Conservation (phyloP, 208 protist species). For the Leishmania mexicana region DNA sequence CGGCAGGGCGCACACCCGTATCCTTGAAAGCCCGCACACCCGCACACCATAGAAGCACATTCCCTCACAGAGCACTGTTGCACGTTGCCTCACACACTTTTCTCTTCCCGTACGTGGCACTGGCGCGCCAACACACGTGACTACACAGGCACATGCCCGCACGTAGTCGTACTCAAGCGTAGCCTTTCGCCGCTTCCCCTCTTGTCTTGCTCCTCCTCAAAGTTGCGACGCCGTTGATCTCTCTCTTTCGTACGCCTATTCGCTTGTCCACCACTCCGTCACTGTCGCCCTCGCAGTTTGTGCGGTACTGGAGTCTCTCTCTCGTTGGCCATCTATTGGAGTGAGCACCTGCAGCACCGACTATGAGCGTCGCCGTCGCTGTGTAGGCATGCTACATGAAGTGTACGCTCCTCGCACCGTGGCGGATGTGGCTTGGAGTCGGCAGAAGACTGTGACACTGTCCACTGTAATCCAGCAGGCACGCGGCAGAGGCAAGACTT, state of each 20-base stretch:
- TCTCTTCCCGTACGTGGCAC: not conserved
- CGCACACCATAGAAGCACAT: not conserved
- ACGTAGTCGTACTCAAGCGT: not conserved
- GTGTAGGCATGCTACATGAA: slow-evolving; percentile 67
- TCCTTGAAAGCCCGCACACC: not conserved
- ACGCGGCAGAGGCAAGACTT: slow-evolving; percentile 3
- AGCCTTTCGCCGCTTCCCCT: not conserved
- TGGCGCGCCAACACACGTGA: not conserved
- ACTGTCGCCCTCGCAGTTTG: not conserved
- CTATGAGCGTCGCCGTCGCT: slow-evolving; percentile 3
- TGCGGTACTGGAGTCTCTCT: not conserved
- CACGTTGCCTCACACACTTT: not conserved
- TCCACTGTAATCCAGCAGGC: slow-evolving; percentile 29
- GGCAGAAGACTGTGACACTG: slow-evolving; percentile 65
- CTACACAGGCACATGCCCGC: not conserved
- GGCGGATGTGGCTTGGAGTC: slow-evolving; percentile 71
- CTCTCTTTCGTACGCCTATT: not conserved
- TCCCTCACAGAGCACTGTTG: not conserved
- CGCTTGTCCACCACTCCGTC: not conserved
- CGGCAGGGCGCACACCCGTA: not conserved
- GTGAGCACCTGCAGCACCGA: slow-evolving; percentile 1
- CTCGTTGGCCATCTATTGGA: not conserved
- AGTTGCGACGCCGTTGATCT: not conserved
- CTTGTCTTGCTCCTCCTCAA: slow-evolving; percentile 7
- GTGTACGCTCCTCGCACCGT: slow-evolving; percentile 56